Base-by-base conservation (phyloP, 2,329 filamentous ascomycete species). In the Pseudogymnoascus sp. region DNA sequence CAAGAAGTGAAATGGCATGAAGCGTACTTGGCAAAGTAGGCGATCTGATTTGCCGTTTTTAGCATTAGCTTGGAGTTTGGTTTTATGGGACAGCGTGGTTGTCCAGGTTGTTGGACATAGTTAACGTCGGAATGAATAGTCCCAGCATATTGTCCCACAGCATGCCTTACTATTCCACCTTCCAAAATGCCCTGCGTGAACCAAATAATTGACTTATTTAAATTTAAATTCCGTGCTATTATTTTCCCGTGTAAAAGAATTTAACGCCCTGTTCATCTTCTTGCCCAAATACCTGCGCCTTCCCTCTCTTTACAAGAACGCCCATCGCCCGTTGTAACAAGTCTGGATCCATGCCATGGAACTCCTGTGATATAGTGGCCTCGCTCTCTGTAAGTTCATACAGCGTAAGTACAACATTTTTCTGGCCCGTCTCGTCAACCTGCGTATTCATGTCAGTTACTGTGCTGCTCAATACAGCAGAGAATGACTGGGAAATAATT, bases 381-480 rank as follows among this genome's bases (percentile, higher is more conserved):
- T 97, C 93, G n/a, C 93, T 90, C 74, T 97, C 86, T 1, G 85
- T 82, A 69, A 99, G 77, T 77, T 99, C 94, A 74, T 97, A 97
- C 24, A 99, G 79, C 62, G 94, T 99, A 71, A 99, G 75, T 61
- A 99, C 93, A 10, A 83, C 85, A 24, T 90, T 90, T 78, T 89
- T 93, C 79, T 97, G 92, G 3, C 85, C 94, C 64, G 92, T 96
- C 64, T 85, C 84, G 31, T 97, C 92, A 50, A 92, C 74, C 75
- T 78, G 65, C 24, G 13, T 13, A 21, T 33, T 33, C 13, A 15
- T 10, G 35, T 59, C 11, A 29, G 61, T 37, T 35, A 15, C 15
- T 59, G 58, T 31, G 11, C 58, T 61, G 41, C 26, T 21, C 21
- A 26, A 60, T 54, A 35, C 1, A 64, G 50, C 31, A 5, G 9